A percentile compares a stretch with the other conserved stretches of the same genome.
Conservation (phyloP, 352 stramenopile genomes). For the Globisporangium iwayamae region DNA sequence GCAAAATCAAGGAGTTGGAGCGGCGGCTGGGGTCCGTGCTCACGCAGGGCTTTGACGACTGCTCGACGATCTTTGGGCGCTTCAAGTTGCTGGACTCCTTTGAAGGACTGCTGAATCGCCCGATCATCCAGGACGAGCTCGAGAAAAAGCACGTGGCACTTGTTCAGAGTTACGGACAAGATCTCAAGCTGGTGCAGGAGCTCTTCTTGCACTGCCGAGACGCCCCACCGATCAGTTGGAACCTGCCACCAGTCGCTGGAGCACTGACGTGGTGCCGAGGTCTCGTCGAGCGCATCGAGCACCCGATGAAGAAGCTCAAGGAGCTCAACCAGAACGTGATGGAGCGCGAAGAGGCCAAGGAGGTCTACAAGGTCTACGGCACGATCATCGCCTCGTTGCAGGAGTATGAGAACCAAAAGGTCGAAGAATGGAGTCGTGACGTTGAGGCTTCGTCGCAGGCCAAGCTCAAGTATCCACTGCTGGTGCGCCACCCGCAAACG, state of each 20-base stretch:
- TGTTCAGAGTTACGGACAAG: slow-evolving; percentile 94
- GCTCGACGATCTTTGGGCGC: slow-evolving; percentile 94
- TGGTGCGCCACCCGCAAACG: slow-evolving; percentile 89
- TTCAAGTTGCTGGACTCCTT: slow-evolving; percentile 98
- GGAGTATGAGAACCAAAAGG: slow-evolving; percentile 97
- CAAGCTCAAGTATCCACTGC: slow-evolving; percentile 94
- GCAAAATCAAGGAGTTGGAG: slow-evolving; percentile 98
- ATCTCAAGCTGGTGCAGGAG: slow-evolving; percentile 97
- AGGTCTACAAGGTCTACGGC: slow-evolving; percentile 97
- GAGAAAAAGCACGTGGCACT: slow-evolving; percentile 97
- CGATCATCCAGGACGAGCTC: slow-evolving; percentile 96
- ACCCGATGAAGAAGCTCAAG: slow-evolving; percentile 96
- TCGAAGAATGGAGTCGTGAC: slow-evolving; percentile 95
- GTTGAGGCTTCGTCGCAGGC: slow-evolving; percentile 93
- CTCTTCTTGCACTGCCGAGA: slow-evolving; percentile 94
- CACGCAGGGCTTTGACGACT: slow-evolving; percentile 96
- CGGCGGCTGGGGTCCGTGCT: slow-evolving; percentile 95
- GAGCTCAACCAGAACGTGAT: slow-evolving; percentile 96
- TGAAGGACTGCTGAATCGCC: slow-evolving; percentile 92
- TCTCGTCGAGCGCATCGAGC: slow-evolving; percentile 94
- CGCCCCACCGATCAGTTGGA: slow-evolving; percentile 92
- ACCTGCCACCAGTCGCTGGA: slow-evolving; percentile 94
- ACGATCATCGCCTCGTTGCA: slow-evolving; percentile 95
- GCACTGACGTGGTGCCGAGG: slow-evolving; percentile 95
- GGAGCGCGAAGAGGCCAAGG: slow-evolving; percentile 96